These are phyloP conservation scores for Datura wrightii DNA, from an alignment of 257 asterid genomes.

Conservation along the genomic window DNA sequence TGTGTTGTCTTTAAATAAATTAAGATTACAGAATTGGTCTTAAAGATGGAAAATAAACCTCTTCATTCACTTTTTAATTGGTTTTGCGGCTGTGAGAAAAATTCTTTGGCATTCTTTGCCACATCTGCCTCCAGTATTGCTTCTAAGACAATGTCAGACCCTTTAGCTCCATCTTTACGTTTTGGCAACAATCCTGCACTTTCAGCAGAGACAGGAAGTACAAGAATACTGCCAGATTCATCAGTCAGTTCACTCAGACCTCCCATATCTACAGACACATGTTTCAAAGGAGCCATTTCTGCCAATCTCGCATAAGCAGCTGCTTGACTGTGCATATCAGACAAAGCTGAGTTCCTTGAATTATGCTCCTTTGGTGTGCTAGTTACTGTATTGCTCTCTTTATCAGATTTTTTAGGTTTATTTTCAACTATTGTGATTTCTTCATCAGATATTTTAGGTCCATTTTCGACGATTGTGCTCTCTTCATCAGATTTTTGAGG, in stretches of 20 bases:
- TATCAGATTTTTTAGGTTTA: slow-evolving; percentile 46
- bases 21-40: slow-evolving; percentile 5
- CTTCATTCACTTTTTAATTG: slow-evolving; percentile 48
- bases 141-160: slow-evolving; percentile 84
- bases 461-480: slow-evolving; percentile 41
- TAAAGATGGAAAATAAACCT: slow-evolving; percentile 25
- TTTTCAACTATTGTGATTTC: slow-evolving; percentile 43
- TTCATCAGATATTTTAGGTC: slow-evolving; percentile 31
- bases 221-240: slow-evolving; percentile 73
- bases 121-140: slow-evolving; percentile 87
- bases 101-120: slow-evolving; percentile 77
- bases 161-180: slow-evolving; percentile 60
- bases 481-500: slow-evolving; percentile 38
- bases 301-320: slow-evolving; percentile 64
- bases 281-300: slow-evolving; percentile 49
- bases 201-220: slow-evolving; percentile 94
- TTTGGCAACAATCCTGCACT: slow-evolving; percentile 75
- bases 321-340: slow-evolving; percentile 72
- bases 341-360: slow-evolving; percentile 42
- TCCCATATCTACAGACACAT: slow-evolving; percentile 51
- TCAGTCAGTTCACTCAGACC: slow-evolving; percentile 72
- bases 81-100: slow-evolving; percentile 59
- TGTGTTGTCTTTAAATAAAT: neutral
- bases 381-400: slow-evolving; percentile 42
- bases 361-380: slow-evolving; percentile 56